Conservation (phyloP, 768 basidiomycete genomes). For the Hygrocybe punicea region DNA sequence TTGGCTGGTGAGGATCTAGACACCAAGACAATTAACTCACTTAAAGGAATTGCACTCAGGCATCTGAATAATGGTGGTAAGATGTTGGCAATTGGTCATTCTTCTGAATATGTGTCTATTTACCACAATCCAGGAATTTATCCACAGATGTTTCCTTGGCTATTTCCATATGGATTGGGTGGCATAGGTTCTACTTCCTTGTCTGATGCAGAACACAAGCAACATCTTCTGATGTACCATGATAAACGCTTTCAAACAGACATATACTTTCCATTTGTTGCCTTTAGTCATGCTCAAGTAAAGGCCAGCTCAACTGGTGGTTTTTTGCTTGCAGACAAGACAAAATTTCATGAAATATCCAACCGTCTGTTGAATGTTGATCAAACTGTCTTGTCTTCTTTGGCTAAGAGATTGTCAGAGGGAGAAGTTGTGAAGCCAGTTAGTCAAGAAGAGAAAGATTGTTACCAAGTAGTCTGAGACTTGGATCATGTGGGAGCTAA, state of each 20-base stretch:
- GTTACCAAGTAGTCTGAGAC: no score
- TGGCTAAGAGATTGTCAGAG: conserved; percentile 19
- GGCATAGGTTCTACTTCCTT: conserved; percentile 24
- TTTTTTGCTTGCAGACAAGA: conserved; percentile 25
- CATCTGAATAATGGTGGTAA: conserved; percentile 15
- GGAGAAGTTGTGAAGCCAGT: conserved; percentile 24
- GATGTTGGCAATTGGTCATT: conserved; percentile 21
- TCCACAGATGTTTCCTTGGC: conserved; percentile 40
- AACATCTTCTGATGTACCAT: conserved; percentile 32
- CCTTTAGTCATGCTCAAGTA: conserved; percentile 41
- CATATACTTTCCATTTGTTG: conserved; percentile 33
- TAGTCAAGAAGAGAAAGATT: conserved; percentile 32
- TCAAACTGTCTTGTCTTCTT: conserved; percentile 14
- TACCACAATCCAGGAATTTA: conserved; percentile 34
- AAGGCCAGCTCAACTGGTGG: conserved; percentile 25
- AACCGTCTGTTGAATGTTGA: conserved; percentile 21
- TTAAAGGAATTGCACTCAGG: conserved; percentile 21
- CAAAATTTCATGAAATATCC: conserved; percentile 24
- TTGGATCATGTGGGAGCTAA: no score
- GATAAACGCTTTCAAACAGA: conserved; percentile 41
- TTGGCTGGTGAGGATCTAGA: conserved; percentile 23
- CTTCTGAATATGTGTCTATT: conserved; percentile 14
- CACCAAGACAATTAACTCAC: conserved; percentile 11
- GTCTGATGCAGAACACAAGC: conserved; percentile 20
- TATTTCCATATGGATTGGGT: conserved; percentile 39